Conservation (phyloP, 2,329 filamentous ascomycete genomes). For the Ophidiomyces ophidiicola region DNA sequence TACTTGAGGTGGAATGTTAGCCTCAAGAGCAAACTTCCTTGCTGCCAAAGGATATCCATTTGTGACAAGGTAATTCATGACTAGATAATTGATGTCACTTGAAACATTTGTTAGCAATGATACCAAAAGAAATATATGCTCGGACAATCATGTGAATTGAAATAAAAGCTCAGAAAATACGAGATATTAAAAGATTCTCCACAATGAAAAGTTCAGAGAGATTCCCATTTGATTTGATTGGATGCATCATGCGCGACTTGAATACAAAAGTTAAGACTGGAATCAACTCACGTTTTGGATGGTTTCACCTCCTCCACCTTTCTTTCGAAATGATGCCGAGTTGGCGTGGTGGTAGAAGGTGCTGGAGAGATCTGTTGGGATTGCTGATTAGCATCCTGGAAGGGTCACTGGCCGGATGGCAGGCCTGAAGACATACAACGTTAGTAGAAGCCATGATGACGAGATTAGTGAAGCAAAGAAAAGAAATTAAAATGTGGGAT, state of each 20-base stretch:
- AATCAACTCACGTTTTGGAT: conserved; percentile 69
- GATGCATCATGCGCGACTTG: conserved; percentile 57
- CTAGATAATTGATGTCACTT: conserved; percentile 89
- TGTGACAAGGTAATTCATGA: conserved; percentile 93
- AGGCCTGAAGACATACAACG: conserved; percentile 26
- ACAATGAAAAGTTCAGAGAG: conserved; percentile 92
- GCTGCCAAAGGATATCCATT: conserved; percentile 91
- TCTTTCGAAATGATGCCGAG: conserved; percentile 62
- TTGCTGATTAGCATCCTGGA: conserved; percentile 18
- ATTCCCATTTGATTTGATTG: conserved; percentile 93
- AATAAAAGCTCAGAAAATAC: conserved; percentile 44
- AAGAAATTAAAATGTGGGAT: conserved; percentile 1
- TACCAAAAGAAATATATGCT: conserved; percentile 3
- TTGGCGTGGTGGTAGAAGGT: conserved; percentile 58
- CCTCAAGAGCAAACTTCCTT: conserved; percentile 85
- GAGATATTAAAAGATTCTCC: conserved; percentile 75
- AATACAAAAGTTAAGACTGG: conserved; percentile 10
- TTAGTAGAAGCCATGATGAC: conserved; percentile 31
- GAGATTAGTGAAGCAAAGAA: conserved; percentile 2
- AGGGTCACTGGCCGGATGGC: conserved; percentile 12
- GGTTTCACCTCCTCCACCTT: conserved; percentile 75
- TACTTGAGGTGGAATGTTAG: conserved; percentile 66
- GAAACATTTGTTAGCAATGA: conserved; percentile 21
- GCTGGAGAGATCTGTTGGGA: conserved; percentile 53
- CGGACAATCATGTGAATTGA: conserved; percentile 11